Evolutionary conservation across 192 early-diverging fungal genomes (phyloP).

Genomic region (Hyaloraphidium curvatum): DNA sequence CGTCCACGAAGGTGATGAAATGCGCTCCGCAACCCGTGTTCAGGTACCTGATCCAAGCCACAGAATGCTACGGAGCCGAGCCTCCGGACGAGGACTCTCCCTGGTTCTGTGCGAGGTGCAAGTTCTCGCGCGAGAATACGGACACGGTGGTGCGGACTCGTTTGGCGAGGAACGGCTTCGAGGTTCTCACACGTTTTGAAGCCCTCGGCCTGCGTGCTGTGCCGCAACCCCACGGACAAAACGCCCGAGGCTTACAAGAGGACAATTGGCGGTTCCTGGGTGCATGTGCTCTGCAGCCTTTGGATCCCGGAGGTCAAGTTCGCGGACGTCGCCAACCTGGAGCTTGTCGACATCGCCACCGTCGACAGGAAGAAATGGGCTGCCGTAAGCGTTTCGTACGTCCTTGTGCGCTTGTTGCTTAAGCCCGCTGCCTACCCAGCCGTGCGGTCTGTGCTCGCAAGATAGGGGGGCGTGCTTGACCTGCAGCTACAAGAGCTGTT

Average conservation of each 20-base stretch:
- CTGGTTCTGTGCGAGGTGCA: neutral
- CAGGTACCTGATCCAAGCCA: neutral
- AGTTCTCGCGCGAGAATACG: too few relatives aligned
- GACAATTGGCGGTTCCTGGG: neutral
- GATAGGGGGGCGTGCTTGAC: neutral
- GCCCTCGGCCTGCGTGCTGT: neutral
- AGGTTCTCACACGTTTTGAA: neutral
- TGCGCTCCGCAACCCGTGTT: neutral
- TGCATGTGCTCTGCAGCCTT: neutral
- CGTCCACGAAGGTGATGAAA: neutral
- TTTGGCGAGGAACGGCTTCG: too few relatives aligned
- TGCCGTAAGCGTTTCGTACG: neutral
- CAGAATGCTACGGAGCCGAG: conserved; percentile 1
- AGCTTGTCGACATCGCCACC: neutral
- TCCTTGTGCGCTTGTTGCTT: neutral
- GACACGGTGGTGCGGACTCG: too few relatives aligned
- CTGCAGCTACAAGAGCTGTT: neutral
- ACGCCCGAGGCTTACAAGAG: neutral
- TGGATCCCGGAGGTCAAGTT: neutral
- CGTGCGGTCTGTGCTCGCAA: neutral
- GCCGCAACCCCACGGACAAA: neutral
- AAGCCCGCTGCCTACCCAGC: neutral
- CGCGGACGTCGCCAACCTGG: neutral
- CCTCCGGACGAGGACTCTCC: neutral
- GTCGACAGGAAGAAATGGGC: neutral